These are phyloP conservation scores for Salix arbutifolia DNA, from an alignment of 345 rosid genomes.

Conservation along the genomic window DNA sequence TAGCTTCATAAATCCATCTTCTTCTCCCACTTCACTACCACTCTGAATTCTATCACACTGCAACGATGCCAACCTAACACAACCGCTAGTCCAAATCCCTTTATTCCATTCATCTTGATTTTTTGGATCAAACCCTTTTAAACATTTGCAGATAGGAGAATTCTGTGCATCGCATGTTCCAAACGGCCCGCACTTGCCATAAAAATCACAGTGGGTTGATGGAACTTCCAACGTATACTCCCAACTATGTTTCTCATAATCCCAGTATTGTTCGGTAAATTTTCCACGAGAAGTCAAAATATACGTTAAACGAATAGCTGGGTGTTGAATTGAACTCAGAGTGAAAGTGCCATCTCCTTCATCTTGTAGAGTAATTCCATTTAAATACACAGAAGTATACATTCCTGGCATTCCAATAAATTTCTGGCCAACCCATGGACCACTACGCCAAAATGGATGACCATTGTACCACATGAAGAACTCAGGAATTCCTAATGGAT, in stretches of 20 bases:
- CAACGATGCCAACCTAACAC: constrained; percentile 17
- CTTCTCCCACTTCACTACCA: constrained; percentile 4
- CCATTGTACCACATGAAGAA: too few relatives aligned
- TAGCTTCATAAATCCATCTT: constrained; percentile 22
- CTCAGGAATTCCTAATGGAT: too few relatives aligned
- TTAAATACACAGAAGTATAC: too few relatives aligned
- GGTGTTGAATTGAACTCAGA: too few relatives aligned
- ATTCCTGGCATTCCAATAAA: too few relatives aligned
- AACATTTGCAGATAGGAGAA: constrained; percentile 16
- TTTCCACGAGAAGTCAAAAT: neutral
- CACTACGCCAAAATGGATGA: too few relatives aligned
- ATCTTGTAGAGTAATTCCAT: too few relatives aligned
- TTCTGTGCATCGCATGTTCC: constrained; percentile 8
- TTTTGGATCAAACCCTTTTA: constrained; percentile 9
- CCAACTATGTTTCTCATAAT: neutral
- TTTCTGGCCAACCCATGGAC: too few relatives aligned
- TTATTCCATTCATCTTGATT: constrained; percentile 19
- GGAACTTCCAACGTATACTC: neutral
- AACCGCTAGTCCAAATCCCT: constrained; percentile 33
- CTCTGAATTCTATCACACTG: constrained; percentile 10
- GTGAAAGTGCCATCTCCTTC: too few relatives aligned
- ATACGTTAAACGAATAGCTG: too few relatives aligned
- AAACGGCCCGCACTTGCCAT: constrained; percentile 27
- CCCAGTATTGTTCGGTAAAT: neutral
- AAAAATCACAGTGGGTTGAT: constrained; percentile 10